Evolutionary conservation across 1,284 basidiomycete species (phyloP), one percentile per base, ranked within the genome.

Genomic region (Heterobasidion irregulare): DNA sequence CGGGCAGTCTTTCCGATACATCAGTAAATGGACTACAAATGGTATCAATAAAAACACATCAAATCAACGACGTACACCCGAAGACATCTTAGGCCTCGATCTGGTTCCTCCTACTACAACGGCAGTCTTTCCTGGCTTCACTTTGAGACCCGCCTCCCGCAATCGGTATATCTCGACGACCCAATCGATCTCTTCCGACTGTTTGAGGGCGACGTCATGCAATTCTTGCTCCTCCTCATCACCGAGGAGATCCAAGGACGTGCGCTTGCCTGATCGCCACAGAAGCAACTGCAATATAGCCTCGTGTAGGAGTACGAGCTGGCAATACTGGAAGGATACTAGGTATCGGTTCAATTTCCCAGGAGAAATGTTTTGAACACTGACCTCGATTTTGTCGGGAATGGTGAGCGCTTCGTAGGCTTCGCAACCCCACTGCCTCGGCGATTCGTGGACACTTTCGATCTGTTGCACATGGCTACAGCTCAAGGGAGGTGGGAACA

Each of bases 251-350:
- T 72, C 69, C 6, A 72, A 49, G 0, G 74, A 73, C 1, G 64
- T 73, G 18, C 87, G 83, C 38, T 76, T 67, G 1, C 82, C 84
- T 13, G 70, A 70, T 15, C 84, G 78, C 84, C 86, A 89, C 13
- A 89, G 68, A 7, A 87, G 70, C 15, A 90, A 72, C 63, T 90
- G 87, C 46, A 83, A 71, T 43, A 86, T 72, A 1, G 82, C 75
- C 66, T 88, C 86, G 3, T 81, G 83, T 8, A 87, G 72, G 10
- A 90, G 76, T 26, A 90, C 75, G 58, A 84, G 81, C 33, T 78
- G 68, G 64, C 84, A 87, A 61, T 89, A 90, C 86, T 90, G 59
- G 47, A 36, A 15, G 33, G 3, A 34, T 34, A 54, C 44, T 49
- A 50, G 51, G 45, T 44, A 49, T 44, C 32, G 50, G 16, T 15